Evolutionary conservation across 2,329 filamentous ascomycete species (phyloP).

Genomic region (Chaetomium olivaceum): DNA sequence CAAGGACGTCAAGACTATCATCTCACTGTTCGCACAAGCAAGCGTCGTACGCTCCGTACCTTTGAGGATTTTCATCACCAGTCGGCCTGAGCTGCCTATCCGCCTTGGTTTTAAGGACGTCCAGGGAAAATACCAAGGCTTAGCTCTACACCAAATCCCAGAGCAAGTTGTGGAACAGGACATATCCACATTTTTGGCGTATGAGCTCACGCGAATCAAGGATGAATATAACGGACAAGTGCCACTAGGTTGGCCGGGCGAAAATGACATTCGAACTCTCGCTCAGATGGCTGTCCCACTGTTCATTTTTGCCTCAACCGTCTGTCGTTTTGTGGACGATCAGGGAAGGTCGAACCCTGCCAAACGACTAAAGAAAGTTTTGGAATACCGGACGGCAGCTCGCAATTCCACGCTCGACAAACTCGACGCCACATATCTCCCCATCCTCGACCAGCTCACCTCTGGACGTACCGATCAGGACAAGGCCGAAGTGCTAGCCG

Average conservation of each 20-base stretch:
- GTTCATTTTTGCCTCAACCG: too few species aligned
- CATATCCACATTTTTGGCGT: conserved; percentile 39
- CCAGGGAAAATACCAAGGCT: too few species aligned
- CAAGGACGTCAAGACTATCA: conserved; percentile 36
- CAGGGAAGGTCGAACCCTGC: conserved; percentile 30
- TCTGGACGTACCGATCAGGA: background rate
- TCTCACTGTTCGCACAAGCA: conserved; percentile 34
- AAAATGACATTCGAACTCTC: too few species aligned
- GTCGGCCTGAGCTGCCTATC: conserved; percentile 44
- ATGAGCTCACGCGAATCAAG: conserved; percentile 37
- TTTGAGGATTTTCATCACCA: conserved; percentile 45
- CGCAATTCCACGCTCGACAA: conserved; percentile 25
- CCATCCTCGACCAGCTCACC: conserved; percentile 27
- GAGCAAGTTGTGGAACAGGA: conserved; percentile 39
- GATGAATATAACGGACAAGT: conserved; percentile 33
- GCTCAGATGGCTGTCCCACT: too few species aligned
- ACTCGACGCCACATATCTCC: conserved; percentile 31
- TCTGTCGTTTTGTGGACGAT: conserved; percentile 33
- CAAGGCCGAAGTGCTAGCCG: too few species aligned
- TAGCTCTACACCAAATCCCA: conserved; percentile 1
- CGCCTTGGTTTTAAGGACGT: conserved; percentile 39
- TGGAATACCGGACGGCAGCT: conserved; percentile 30
- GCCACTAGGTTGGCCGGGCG: conserved; percentile 26
- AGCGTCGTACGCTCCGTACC: conserved; percentile 21
- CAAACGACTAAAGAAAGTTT: conserved; percentile 30